Conservation (phyloP, 2,329 filamentous ascomycete genomes). For the Fusarium robinianum region DNA sequence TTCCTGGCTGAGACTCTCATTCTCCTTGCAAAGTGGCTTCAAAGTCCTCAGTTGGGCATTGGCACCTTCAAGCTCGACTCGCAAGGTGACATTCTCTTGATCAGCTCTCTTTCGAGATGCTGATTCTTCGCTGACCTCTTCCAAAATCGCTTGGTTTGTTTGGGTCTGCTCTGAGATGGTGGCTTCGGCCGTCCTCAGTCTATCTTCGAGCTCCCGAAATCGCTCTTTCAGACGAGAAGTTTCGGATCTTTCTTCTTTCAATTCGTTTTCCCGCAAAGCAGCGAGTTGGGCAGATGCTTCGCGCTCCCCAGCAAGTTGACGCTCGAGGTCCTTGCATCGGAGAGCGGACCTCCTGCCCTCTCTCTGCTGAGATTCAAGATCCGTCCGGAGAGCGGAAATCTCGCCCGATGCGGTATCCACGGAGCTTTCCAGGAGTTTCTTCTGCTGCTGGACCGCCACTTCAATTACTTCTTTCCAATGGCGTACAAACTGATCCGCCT, state of each 20-base stretch:
- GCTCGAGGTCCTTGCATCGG: not conserved
- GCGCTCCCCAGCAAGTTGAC: not conserved
- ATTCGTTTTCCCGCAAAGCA: not conserved
- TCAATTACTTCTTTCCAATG: constrained; percentile 2
- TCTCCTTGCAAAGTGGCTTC: not conserved
- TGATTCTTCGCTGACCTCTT: not conserved
- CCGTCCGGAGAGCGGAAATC: not conserved
- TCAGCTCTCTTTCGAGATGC: not conserved
- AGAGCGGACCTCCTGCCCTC: not conserved
- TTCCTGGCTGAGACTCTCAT: not conserved
- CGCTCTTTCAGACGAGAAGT: not conserved
- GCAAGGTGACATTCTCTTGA: not conserved
- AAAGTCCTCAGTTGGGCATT: not conserved
- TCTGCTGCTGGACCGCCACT: not conserved
- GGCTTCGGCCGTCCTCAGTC: fast-evolving
- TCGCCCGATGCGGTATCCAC: no score
- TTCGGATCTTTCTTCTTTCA: not conserved
- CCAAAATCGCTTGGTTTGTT: fast-evolving
- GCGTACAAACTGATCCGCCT: not conserved
- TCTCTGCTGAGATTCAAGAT: not conserved
- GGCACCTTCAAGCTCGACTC: not conserved
- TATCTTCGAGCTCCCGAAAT: not conserved
- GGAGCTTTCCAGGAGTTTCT: not conserved
- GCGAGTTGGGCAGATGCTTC: no score
- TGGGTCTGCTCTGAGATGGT: not conserved